A percentile compares a stretch with the other conserved stretches of the same genome.
phyloP scores from a whole-genome alignment of 352 stramenopile species.

The Blastocystis sp. region DNA sequence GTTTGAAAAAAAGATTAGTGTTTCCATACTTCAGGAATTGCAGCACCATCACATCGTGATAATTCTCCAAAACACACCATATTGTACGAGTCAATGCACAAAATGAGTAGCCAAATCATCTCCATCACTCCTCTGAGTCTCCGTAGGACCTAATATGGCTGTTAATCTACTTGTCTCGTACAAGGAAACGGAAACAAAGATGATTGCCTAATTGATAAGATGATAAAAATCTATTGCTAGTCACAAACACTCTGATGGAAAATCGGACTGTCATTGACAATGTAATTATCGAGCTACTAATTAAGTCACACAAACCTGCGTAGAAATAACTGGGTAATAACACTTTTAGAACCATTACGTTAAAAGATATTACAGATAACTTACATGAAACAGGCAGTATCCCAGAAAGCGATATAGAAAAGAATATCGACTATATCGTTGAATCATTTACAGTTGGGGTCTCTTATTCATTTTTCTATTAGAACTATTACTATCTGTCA shows the following conservation, averaged over 20 bases:
- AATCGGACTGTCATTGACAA: background rate
- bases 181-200: constrained; percentile 64
- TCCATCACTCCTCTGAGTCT: constrained; percentile 81
- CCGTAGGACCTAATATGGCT: too few species aligned
- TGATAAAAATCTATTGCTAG: constrained; percentile 83
- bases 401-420: background rate
- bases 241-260: constrained; percentile 78
- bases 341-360: background rate
- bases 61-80: constrained; percentile 98
- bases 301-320: background rate
- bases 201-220: constrained; percentile 98
- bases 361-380: background rate
- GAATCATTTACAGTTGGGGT: background rate
- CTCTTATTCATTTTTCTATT: background rate
- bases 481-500: background rate
- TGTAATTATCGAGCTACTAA: background rate
- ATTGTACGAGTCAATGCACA: constrained; percentile 95
- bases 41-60: constrained; percentile 69
- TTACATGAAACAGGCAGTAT: background rate
- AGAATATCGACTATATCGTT: background rate
- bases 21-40: constrained; percentile 89
- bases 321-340: background rate
- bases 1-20: constrained; percentile 85
- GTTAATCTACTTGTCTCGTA: too few species aligned
- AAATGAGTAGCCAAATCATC: constrained; percentile 97